Conservation (phyloP, 805 yeast species). For the Wickerhamiella azyma region DNA sequence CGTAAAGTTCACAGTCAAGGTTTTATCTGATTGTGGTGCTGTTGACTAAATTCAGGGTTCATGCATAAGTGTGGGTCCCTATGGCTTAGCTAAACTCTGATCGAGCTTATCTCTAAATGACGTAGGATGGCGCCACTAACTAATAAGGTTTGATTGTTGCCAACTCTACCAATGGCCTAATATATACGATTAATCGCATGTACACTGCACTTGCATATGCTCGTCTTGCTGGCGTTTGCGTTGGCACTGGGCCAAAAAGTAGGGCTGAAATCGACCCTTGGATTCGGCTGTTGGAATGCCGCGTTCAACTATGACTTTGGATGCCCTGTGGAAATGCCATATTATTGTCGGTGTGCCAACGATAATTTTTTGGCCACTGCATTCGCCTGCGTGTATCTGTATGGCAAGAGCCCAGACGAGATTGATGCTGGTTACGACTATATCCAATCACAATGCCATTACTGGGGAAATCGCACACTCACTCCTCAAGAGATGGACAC, state of each 20-base stretch:
- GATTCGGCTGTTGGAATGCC: constrained; percentile 24
- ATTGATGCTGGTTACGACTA: constrained; percentile 19
- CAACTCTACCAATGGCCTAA: neutral
- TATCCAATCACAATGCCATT: constrained; percentile 21
- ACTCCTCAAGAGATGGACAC: constrained; percentile 17
- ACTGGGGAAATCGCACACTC: constrained; percentile 20
- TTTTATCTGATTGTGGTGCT: neutral
- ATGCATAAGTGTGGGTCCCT: neutral
- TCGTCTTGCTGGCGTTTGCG: neutral
- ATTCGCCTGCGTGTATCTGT: constrained; percentile 19
- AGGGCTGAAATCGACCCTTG: constrained; percentile 22
- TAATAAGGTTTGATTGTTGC: neutral
- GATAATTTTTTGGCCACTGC: constrained; percentile 23
- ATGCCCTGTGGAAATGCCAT: constrained; percentile 19
- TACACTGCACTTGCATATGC: neutral
- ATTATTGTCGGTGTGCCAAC: constrained; percentile 21
- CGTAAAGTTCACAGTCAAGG: neutral
- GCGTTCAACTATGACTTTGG: constrained; percentile 23
- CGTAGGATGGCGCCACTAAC: neutral
- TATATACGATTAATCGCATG: neutral
- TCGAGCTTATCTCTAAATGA: neutral
- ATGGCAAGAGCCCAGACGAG: constrained; percentile 15
- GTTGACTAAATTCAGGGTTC: neutral
- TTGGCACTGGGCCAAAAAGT: constrained; percentile 20
- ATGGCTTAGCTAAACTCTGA: neutral